phyloP scores from a whole-genome alignment of 768 basidiomycete genomes.

The Leccinum incarnatum region DNA sequence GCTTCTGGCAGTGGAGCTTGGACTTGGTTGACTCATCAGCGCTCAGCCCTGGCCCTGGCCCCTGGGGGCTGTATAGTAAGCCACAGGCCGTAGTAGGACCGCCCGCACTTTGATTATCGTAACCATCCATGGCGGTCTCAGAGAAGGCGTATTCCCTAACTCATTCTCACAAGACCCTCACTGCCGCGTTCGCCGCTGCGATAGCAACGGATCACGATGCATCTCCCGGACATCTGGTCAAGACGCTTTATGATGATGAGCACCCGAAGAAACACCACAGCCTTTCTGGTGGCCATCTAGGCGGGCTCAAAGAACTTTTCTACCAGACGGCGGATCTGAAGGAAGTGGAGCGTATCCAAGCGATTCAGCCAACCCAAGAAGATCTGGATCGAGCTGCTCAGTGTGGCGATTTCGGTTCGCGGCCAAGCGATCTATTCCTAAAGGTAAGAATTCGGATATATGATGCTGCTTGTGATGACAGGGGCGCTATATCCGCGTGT shows the following conservation, averaged over 20 bases:
- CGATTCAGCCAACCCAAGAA: constrained; percentile 31
- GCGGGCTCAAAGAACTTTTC: constrained; percentile 18
- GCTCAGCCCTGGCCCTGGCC: not conserved
- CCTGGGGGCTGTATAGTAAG: not conserved
- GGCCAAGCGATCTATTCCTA: constrained; percentile 59
- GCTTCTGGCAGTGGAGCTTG: not conserved
- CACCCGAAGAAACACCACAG: constrained; percentile 28
- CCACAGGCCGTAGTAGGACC: not conserved
- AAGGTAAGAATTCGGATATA: constrained; percentile 38
- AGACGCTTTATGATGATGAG: constrained; percentile 36
- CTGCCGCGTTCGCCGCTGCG: constrained; percentile 39
- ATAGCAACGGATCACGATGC: constrained; percentile 24
- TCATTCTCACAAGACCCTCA: constrained; percentile 37
- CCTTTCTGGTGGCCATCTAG: constrained; percentile 16
- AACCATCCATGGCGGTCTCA: constrained; percentile 24
- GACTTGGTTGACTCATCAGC: not conserved
- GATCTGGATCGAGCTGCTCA: constrained; percentile 46
- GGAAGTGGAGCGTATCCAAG: constrained; percentile 19
- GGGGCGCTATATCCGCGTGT: not conserved
- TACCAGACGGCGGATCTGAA: constrained; percentile 14
- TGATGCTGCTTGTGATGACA: not conserved
- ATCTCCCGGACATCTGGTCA: constrained; percentile 36
- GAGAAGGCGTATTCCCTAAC: constrained; percentile 33
- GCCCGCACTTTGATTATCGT: not conserved
- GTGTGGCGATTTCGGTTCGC: constrained; percentile 51